phyloP scores from a whole-genome alignment of 352 stramenopile genomes.

The Pythium sp. region DNA sequence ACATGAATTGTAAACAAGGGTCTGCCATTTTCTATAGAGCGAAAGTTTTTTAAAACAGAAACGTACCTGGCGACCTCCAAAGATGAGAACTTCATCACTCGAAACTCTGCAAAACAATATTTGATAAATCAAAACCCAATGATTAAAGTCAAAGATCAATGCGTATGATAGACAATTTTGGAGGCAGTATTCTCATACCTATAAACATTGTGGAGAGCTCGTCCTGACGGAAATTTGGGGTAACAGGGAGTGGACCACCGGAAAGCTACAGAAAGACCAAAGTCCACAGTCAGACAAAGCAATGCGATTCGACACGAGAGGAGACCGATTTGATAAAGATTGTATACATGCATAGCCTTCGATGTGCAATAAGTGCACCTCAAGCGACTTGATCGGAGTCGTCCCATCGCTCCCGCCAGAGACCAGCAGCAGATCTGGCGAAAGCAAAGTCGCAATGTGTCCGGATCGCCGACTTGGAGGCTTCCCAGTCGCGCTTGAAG shows the following conservation, averaged over 20 bases:
- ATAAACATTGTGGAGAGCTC: constrained; percentile 56
- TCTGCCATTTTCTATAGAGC: not conserved
- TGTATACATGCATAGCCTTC: constrained; percentile 26
- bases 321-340: not conserved
- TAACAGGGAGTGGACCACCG: constrained; percentile 51
- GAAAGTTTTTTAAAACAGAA: not conserved
- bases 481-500: constrained; percentile 26
- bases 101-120: constrained; percentile 27
- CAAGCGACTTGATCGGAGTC: constrained; percentile 37
- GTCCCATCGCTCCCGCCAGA: constrained; percentile 65
- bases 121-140: not conserved
- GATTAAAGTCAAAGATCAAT: not conserved
- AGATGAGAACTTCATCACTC: constrained; percentile 48
- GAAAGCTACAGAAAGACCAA: constrained; percentile 28
- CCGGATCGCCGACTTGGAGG: constrained; percentile 44
- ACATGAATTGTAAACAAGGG: not conserved
- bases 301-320: not conserved
- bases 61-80: constrained; percentile 60
- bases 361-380: constrained; percentile 46
- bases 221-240: constrained; percentile 29
- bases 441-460: constrained; percentile 46
- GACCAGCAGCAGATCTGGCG: constrained; percentile 40
- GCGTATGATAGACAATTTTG: not conserved
- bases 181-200: constrained; percentile 21
- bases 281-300: not conserved